Conservation (phyloP, 2,329 filamentous ascomycete genomes). For the Pseudopyrenochaeta lycopersici region DNA sequence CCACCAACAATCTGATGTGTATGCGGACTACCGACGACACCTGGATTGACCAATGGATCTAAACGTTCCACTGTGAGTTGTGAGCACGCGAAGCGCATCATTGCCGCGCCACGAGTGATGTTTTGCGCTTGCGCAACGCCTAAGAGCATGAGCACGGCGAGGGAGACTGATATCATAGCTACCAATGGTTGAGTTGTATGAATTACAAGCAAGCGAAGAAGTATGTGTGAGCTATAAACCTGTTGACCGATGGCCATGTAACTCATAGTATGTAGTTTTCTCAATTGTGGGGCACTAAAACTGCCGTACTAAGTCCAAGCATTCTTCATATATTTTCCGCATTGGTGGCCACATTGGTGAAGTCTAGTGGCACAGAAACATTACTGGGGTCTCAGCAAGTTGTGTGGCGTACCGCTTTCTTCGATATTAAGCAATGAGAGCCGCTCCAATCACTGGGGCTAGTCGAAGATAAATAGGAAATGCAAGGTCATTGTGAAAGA, state of each 20-base stretch:
- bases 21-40: constrained; percentile 35
- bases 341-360: not conserved
- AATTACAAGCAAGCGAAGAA: not conserved
- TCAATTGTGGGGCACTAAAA: not conserved
- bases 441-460: constrained; percentile 1
- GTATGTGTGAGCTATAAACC: not conserved
- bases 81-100: constrained; percentile 39
- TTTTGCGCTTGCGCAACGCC: constrained; percentile 7
- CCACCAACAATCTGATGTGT: constrained; percentile 42
- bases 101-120: constrained; percentile 7
- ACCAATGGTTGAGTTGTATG: not conserved
- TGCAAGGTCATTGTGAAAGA: no score
- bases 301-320: constrained; percentile 6
- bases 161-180: not conserved
- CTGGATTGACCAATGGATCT: constrained; percentile 40
- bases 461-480: not conserved
- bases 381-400: not conserved
- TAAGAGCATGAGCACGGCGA: not conserved
- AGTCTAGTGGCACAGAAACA: not conserved
- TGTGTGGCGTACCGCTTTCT: constrained; percentile 4
- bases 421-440: constrained; percentile 7
- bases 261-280: not conserved
- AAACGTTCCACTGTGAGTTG: constrained; percentile 40
- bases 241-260: not conserved
- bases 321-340: not conserved